A percentile compares a stretch with the other conserved stretches of the same genome.
Evolutionary conservation across 257 asterid species (phyloP).

Genomic region (Penstemon newberryi): DNA sequence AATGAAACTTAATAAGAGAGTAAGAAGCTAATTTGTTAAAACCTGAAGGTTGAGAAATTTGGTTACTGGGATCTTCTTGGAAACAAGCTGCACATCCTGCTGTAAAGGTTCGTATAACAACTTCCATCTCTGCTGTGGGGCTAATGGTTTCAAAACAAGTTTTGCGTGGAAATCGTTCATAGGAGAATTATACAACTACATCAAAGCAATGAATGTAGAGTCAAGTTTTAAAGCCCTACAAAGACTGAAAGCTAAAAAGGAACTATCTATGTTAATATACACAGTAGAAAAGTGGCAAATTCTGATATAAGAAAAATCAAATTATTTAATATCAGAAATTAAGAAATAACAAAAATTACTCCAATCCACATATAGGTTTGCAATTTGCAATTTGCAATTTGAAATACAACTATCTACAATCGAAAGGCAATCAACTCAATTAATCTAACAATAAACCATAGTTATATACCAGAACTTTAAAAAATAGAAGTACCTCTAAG

Average conservation of each 20-base stretch:
- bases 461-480: too few relatives aligned
- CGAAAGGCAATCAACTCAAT: neutral
- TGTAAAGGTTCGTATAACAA: conserved; percentile 75
- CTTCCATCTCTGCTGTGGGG: conserved; percentile 82
- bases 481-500: too few relatives aligned
- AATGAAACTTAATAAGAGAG: too few relatives aligned
- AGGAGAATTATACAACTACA: conserved; percentile 83
- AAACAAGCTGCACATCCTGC: conserved; percentile 89
- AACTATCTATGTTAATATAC: too few relatives aligned
- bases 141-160: conserved; percentile 87
- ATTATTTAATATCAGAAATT: neutral
- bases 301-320: too few relatives aligned
- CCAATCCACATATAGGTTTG: too few relatives aligned
- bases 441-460: neutral
- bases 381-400: too few relatives aligned
- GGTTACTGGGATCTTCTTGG: conserved; percentile 87
- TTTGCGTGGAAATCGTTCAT: conserved; percentile 84
- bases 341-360: too few relatives aligned
- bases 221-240: neutral
- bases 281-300: too few relatives aligned
- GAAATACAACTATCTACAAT: too few relatives aligned
- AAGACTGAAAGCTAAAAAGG: neutral
- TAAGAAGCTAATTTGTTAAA: conserved; percentile 22
- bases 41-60: conserved; percentile 95
- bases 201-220: conserved; percentile 18